phyloP scores from a whole-genome alignment of 78 protist genomes.

The Corallochytrium limacisporum region DNA sequence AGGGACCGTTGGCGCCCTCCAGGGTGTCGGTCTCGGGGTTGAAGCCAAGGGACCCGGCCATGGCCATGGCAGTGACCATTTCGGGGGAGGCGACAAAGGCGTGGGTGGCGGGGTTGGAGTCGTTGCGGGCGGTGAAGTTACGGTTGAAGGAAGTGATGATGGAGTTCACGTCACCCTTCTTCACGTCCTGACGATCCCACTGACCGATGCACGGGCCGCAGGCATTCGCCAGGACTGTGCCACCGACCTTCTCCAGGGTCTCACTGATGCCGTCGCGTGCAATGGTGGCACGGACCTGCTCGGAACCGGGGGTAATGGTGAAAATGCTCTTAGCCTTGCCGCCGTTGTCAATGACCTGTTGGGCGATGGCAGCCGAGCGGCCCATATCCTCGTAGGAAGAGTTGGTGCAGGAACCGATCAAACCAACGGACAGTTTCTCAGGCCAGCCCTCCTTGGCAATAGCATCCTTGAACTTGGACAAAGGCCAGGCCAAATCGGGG shows the following conservation, averaged over 20 bases:
- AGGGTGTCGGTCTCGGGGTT: constrained; percentile 73
- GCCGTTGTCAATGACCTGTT: constrained; percentile 64
- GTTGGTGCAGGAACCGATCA: constrained; percentile 92
- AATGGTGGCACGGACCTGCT: constrained; percentile 70
- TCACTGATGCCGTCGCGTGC: constrained; percentile 71
- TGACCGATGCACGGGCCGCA: constrained; percentile 93
- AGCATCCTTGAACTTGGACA: constrained; percentile 40
- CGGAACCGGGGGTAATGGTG: constrained; percentile 87
- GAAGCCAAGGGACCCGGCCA: constrained; percentile 73
- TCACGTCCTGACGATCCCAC: constrained; percentile 80
- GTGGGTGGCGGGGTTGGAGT: constrained; percentile 78
- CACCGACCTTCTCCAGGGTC: constrained; percentile 59
- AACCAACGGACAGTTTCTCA: constrained; percentile 59
- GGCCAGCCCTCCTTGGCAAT: constrained; percentile 76
- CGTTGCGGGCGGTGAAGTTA: constrained; percentile 81
- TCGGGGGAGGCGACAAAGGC: constrained; percentile 92
- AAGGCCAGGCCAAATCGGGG: constrained; percentile 74
- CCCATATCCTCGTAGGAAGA: constrained; percentile 84
- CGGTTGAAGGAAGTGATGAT: constrained; percentile 91
- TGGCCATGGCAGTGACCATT: constrained; percentile 71
- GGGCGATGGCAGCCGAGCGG: constrained; percentile 61
- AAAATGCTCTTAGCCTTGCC: constrained; percentile 53
- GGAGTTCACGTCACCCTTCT: constrained; percentile 61
- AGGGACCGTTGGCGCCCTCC: constrained; percentile 46
- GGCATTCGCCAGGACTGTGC: constrained; percentile 82